phyloP scores from a whole-genome alignment of 768 basidiomycete genomes.

The Collybia nuda region DNA sequence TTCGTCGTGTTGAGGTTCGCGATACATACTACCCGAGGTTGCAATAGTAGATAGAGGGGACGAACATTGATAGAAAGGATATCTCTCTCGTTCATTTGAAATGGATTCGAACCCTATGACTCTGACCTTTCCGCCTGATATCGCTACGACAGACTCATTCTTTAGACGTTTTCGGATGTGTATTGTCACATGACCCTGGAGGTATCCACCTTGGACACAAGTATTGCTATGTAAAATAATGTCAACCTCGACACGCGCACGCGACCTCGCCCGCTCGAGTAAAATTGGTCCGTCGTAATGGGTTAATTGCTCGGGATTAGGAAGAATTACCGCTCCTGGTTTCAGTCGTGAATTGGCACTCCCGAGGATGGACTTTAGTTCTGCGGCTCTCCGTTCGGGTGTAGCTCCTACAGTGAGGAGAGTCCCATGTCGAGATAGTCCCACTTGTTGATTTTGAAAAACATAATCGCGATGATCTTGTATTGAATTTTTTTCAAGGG shows the following conservation, averaged over 20 bases:
- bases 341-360: conserved; percentile 57
- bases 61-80: conserved; percentile 83
- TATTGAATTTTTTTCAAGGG: conserved; percentile 13
- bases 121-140: conserved; percentile 77
- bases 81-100: conserved; percentile 52
- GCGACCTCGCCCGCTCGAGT: conserved; percentile 72
- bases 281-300: conserved; percentile 30
- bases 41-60: conserved; percentile 49
- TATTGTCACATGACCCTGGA: conserved; percentile 71
- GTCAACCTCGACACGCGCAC: conserved; percentile 80
- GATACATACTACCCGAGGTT: conserved; percentile 40
- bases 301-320: conserved; percentile 19
- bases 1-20: conserved; percentile 40
- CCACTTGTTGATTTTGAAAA: conserved; percentile 9
- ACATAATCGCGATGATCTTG: conserved; percentile 28
- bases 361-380: conserved; percentile 64
- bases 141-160: conserved; percentile 56
- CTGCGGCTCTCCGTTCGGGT: conserved; percentile 49
- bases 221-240: conserved; percentile 73
- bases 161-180: conserved; percentile 54
- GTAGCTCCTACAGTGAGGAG: conserved; percentile 51
- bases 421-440: conserved; percentile 47
- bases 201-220: conserved; percentile 75
- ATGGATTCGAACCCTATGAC: conserved; percentile 85
- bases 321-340: conserved; percentile 46